phyloP scores from a whole-genome alignment of 108 stramenopile genomes.

The Hondaea fermentalgiana region DNA sequence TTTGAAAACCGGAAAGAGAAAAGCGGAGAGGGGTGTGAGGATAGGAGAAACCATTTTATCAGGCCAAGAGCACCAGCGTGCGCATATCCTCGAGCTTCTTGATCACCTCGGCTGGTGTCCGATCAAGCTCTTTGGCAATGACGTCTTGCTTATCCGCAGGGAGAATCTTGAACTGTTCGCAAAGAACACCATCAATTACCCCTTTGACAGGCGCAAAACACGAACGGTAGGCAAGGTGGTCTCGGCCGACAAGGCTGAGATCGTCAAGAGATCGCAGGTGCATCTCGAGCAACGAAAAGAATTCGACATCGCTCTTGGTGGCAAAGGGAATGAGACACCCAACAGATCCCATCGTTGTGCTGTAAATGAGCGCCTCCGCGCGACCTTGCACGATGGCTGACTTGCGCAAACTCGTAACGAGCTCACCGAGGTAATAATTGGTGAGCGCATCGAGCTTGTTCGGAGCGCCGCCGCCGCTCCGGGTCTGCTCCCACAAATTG shows the following conservation, averaged over 20 bases:
- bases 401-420: constrained; percentile 80
- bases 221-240: constrained; percentile 84
- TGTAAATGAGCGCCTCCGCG: constrained; percentile 77
- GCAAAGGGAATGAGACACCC: constrained; percentile 82
- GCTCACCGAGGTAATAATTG: constrained; percentile 79
- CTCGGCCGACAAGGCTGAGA: constrained; percentile 63
- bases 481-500: constrained; percentile 41
- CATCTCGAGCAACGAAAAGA: constrained; percentile 84
- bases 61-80: not conserved
- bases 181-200: constrained; percentile 88
- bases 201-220: constrained; percentile 85
- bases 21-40: no score
- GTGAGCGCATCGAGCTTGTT: constrained; percentile 72
- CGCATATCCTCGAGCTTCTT: constrained; percentile 81
- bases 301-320: constrained; percentile 83
- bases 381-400: constrained; percentile 78
- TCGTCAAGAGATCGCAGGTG: constrained; percentile 53
- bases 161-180: constrained; percentile 71
- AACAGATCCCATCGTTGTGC: constrained; percentile 79
- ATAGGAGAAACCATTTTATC: no score
- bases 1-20: no score
- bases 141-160: constrained; percentile 64
- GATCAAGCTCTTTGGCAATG: constrained; percentile 75
- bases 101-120: constrained; percentile 78
- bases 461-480: constrained; percentile 46